A percentile compares a stretch with the other conserved stretches of the same genome.
Evolutionary conservation across 139 green algal genomes (phyloP).

Genomic region (Desmodesmus armatus): DNA sequence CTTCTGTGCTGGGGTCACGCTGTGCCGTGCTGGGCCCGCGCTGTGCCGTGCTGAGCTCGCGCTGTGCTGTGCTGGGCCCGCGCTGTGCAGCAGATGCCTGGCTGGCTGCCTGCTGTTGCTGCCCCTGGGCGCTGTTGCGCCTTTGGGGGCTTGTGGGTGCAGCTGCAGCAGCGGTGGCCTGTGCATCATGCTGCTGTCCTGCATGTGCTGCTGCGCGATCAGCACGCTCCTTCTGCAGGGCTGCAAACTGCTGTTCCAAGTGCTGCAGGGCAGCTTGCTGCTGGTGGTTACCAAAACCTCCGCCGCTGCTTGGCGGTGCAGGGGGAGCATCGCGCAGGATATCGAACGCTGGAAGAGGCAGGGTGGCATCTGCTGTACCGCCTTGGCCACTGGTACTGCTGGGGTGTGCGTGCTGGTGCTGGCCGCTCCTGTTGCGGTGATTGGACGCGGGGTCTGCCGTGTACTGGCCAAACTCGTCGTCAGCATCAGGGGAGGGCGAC

Average conservation of each 20-base stretch:
- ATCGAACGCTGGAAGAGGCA: neutral
- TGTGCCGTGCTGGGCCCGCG: neutral
- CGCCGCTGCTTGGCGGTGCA: no score
- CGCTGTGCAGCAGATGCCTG: neutral
- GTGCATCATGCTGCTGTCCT: constrained; percentile 1
- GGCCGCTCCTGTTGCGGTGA: no score
- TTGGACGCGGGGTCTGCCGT: no score
- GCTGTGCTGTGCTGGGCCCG: neutral
- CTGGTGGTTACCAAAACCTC: no score
- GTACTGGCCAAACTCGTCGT: no score
- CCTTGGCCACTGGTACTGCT: no score
- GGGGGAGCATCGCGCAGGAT: neutral
- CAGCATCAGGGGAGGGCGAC: no score
- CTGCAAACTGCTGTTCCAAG: neutral
- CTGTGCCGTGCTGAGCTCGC: neutral
- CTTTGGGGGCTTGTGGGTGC: no score
- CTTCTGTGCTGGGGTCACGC: neutral
- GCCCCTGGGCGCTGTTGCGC: neutral
- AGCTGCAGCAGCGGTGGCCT: neutral
- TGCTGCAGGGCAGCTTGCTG: neutral
- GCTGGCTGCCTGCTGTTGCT: neutral
- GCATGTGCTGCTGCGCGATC: neutral
- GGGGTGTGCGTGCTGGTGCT: no score
- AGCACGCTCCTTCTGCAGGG: neutral
- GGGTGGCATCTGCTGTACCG: neutral